Percentiles rank a stretch among this genome's conserved stretches.
phyloP scores from a whole-genome alignment of 139 green algal genomes.

The Chlamydomonas applanata region DNA sequence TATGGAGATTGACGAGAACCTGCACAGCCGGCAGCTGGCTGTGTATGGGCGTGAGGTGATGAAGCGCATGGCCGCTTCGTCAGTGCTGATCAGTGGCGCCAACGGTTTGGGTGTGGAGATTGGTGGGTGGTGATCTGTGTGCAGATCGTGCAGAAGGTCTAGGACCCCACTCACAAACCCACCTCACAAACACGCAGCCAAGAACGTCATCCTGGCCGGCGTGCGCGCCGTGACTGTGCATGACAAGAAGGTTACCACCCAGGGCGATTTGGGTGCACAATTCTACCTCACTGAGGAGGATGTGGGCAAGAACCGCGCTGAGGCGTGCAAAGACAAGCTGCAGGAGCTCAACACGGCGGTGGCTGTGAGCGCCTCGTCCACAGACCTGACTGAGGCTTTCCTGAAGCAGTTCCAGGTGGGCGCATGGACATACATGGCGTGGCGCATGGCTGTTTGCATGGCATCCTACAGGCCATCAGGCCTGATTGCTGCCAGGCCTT shows the following conservation, averaged over 20 bases:
- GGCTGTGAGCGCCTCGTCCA: slow-evolving; percentile 54
- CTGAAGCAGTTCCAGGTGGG: slow-evolving; percentile 78
- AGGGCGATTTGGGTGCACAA: slow-evolving; percentile 82
- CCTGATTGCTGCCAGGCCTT: no score
- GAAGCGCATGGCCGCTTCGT: slow-evolving; percentile 77
- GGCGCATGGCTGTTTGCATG: neutral
- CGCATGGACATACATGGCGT: neutral
- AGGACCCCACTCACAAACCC: no score
- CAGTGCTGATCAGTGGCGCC: slow-evolving; percentile 83
- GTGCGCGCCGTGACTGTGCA: slow-evolving; percentile 90
- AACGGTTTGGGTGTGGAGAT: slow-evolving; percentile 91
- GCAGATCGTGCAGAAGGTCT: neutral
- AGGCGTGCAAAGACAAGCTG: slow-evolving; percentile 85
- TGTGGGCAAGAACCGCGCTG: slow-evolving; percentile 85
- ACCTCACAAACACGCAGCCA: slow-evolving; percentile 67
- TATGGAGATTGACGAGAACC: slow-evolving; percentile 91
- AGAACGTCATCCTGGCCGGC: slow-evolving; percentile 97
- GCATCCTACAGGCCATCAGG: neutral
- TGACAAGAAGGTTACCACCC: slow-evolving; percentile 57
- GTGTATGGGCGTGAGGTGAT: slow-evolving; percentile 97
- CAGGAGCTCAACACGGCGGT: slow-evolving; percentile 96
- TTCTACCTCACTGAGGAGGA: slow-evolving; percentile 94
- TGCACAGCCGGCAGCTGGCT: slow-evolving; percentile 95
- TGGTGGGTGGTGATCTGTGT: slow-evolving; percentile 50
- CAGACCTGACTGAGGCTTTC: slow-evolving; percentile 61